Base-by-base conservation (phyloP, 306 rosid genomes). In the Elaeagnus macrophylla region DNA sequence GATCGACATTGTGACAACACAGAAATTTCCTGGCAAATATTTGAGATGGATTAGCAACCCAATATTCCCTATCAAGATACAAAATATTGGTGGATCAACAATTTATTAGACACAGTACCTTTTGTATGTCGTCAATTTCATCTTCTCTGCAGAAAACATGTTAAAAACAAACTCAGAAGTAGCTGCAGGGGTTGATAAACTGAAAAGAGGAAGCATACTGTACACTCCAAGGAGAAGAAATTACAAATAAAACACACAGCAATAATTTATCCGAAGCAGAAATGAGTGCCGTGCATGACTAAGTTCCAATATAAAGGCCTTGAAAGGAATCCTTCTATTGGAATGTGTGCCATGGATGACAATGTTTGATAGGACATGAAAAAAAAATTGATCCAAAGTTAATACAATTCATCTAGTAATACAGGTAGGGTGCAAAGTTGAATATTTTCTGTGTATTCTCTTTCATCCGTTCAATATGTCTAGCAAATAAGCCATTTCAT, bases 1-100 rank as follows among this genome's bases (percentile, higher is more conserved):
- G 81, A 93, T 70, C 99, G 96, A 56, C 99, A 93, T 83, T 88
- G 96, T 67, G 95, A 85, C 75, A 93, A 68, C 72, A 93, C 99
- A 59, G 96, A 73, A 73, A 93, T 88, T 88, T 93, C 99, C 99
- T 93, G 96, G 73, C 72, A 79, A 54, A 80, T 73, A 65, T 54
- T 70, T 45, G 63, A 75, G 70, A 64, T 58, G 68, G 74, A 79
- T 76, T 64, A 73, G 61, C 63, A 48, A 56, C 40, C 11, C n/a
- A 61, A 40, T 51, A 20, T 61, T 67, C 63, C 41, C 57, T 37
- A 37, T 53, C 62, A 39, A 13, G 64, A 67, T 64, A 57, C 53
- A 12, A 62, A 48, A 41, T 36, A 49, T 54, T 49, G 64, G 55
- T 57, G 51, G 37, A 53, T 54, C 40, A 48, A 67, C 45, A 68